Evolutionary conservation across 2,329 filamentous ascomycete genomes (phyloP), one percentile per base, ranked within the genome.

Genomic region (Lachnellula cervina): DNA sequence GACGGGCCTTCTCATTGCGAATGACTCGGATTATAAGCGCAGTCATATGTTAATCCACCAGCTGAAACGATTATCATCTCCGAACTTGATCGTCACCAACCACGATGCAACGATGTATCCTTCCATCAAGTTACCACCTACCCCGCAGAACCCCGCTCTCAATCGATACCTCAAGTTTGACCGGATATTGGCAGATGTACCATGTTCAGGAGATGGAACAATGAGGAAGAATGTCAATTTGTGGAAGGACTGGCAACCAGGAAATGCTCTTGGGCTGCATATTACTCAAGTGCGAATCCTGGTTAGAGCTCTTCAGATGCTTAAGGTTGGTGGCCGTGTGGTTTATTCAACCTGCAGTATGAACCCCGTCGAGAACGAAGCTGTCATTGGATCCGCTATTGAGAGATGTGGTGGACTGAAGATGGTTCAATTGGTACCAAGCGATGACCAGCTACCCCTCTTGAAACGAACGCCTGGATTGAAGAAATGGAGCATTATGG

Each of bases 271-370:
- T 52, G 94, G 93, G 23, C 80, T 99, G 35, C 89, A 97, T 72
- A 76, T 84, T 35, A 95, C 90, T 1, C 94, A 99, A 73, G 81
- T 90, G 45, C 82, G 93, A 47, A 99, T 99, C 64, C 78, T 99
- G 49, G 89, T 96, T 55, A 87, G 94, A 59, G 90, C 94, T 34
- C 79, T 99, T 51, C 93, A 97, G 74, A 90, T 99, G 85, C 83
- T 99, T 63, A 97, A 97, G 77, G 88, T 90, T 54, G 93, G 94
- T 42, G 94, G 94, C 51, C 84, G 92, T 60, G 89, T 97, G 28
- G 93, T 99, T 51, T 99, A 97, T 76, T 97, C 93, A 3, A 99
- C 94, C 19, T 99, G 94, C 80, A 97, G 91, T 72, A 90, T 99
- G 89, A 99, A 99, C 74, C 94, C 94, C 0, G 84, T 97, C 28